phyloP scores from a whole-genome alignment of 441 rosid genomes.

The Theobroma grandiflorum region DNA sequence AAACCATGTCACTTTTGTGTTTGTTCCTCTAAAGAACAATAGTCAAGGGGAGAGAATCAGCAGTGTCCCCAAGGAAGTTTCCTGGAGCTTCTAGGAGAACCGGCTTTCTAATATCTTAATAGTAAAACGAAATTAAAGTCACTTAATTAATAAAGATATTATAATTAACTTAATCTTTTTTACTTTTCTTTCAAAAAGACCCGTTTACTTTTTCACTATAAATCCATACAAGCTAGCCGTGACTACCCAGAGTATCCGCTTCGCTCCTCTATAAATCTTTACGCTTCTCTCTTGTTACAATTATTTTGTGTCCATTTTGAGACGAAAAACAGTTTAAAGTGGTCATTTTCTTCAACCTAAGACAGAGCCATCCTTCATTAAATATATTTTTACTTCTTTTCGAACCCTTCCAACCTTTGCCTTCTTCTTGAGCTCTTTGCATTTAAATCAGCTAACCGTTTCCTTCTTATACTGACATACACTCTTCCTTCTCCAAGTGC shows the following conservation, averaged over 20 bases:
- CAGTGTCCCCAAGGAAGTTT: constrained; percentile 29
- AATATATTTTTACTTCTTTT: not conserved
- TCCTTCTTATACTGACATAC: not conserved
- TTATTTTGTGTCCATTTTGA: not conserved
- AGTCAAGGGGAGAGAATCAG: constrained; percentile 11
- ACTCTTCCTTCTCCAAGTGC: not conserved
- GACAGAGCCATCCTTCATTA: constrained; percentile 4
- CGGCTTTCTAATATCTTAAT: not conserved
- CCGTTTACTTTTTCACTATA: constrained; percentile 14
- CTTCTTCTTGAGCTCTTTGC: not conserved
- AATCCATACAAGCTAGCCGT: constrained; percentile 19
- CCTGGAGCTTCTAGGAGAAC: constrained; percentile 26
- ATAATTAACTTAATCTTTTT: not conserved
- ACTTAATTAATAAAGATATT: not conserved
- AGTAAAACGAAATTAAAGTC: constrained; percentile 5
- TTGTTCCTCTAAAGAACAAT: not conserved
- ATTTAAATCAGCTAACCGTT: not conserved
- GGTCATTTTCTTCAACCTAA: constrained; percentile 22
- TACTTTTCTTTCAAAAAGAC: not conserved
- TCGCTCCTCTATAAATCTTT: constrained; percentile 2
- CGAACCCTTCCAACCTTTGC: not conserved
- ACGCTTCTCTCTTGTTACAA: not conserved
- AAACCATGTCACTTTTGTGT: constrained; percentile 2
- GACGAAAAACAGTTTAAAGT: not conserved
- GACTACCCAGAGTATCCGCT: not conserved